Conservation (phyloP, 495 filamentous ascomycete species). For the Wilcoxina mikolae region DNA sequence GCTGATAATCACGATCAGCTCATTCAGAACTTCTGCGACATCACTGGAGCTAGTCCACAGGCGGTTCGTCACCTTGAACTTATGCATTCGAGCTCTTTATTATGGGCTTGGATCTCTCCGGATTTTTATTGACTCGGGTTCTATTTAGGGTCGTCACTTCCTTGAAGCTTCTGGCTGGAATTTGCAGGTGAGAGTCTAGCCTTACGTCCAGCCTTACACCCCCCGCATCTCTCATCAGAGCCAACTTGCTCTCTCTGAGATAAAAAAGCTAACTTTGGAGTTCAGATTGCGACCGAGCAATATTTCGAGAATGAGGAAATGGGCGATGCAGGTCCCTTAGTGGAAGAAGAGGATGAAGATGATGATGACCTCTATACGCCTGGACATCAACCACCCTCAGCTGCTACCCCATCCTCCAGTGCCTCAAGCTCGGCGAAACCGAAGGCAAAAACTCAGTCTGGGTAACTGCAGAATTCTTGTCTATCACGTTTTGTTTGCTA, state of each 20-base stretch:
- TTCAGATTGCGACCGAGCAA: slow-evolving; percentile 22
- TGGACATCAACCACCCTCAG: neutral
- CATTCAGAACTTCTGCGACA: slow-evolving; percentile 54
- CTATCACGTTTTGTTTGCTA: neutral
- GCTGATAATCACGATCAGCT: slow-evolving; percentile 52
- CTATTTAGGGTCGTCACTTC: slow-evolving; percentile 20
- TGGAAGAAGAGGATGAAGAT: slow-evolving; percentile 8
- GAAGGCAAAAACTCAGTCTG: neutral
- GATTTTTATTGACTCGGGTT: neutral
- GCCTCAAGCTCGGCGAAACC: neutral
- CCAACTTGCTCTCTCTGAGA: neutral
- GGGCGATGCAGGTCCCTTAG: neutral
- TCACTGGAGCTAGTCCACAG: slow-evolving; percentile 50
- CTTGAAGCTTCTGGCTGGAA: slow-evolving; percentile 30
- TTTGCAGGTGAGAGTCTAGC: slow-evolving; percentile 19
- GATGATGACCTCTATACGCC: slow-evolving; percentile 2
- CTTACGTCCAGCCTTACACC: neutral
- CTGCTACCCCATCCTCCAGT: neutral
- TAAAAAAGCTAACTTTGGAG: slow-evolving; percentile 6
- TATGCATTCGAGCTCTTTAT: slow-evolving; percentile 4
- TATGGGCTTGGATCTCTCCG: neutral
- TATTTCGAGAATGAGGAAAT: slow-evolving; percentile 11
- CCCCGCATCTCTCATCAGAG: neutral
- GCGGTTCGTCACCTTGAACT: slow-evolving; percentile 36
- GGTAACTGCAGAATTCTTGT: neutral